A percentile compares a stretch with the other conserved stretches of the same genome.
Evolutionary conservation across 345 rosid species (phyloP).

Genomic region (Raphanus raphanistrum): DNA sequence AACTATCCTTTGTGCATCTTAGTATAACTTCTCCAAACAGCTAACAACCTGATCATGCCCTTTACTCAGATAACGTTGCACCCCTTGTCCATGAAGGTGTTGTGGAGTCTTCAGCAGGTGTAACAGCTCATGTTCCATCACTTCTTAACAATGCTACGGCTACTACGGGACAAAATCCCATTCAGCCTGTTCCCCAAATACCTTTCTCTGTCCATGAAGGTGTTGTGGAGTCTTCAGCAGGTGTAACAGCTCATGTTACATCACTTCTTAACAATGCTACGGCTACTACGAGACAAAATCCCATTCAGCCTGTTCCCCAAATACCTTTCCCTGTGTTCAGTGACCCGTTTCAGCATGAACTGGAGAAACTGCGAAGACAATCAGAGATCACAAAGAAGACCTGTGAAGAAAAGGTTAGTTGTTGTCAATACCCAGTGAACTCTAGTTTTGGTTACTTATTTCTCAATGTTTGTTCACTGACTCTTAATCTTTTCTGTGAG

Average conservation of each 20-base stretch:
- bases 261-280: constrained; percentile 23
- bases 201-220: constrained; percentile 33
- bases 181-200: constrained; percentile 31
- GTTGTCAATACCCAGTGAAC: constrained; percentile 10
- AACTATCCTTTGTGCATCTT: neutral
- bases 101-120: constrained; percentile 31
- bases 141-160: constrained; percentile 16
- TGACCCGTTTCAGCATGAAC: constrained; percentile 38
- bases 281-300: constrained; percentile 10
- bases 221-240: constrained; percentile 25
- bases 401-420: constrained; percentile 30
- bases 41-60: neutral
- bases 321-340: constrained; percentile 33
- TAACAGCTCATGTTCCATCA: constrained; percentile 24
- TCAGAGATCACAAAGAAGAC: constrained; percentile 34
- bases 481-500: neutral
- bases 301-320: constrained; percentile 28
- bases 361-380: constrained; percentile 40
- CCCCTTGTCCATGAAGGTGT: constrained; percentile 17
- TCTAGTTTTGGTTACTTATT: constrained; percentile 10
- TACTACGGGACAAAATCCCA: constrained; percentile 10
- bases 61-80: constrained; percentile 14
- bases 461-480: neutral
- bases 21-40: neutral
- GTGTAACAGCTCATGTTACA: constrained; percentile 26